Evolutionary conservation across 1,284 basidiomycete species (phyloP), one percentile per base, ranked within the genome.

Genomic region (Leccinum angustisporum): DNA sequence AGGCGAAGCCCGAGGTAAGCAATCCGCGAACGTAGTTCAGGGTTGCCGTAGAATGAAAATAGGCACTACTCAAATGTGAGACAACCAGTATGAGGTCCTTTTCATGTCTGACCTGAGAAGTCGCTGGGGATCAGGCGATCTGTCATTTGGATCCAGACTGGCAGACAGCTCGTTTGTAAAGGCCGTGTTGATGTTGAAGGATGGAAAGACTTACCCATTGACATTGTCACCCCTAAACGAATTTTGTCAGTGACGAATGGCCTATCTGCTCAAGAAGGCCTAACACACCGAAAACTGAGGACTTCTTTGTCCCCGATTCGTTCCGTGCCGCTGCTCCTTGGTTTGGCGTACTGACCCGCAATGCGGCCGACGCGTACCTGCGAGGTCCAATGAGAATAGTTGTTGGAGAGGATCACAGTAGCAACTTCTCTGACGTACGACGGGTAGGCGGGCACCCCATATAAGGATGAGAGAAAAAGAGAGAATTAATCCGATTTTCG

Each of bases 321-420:
- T 74, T 99, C 97, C 21, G 86, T 95, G 5, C 83, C 81, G 70
- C 92, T 97, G 71, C 91, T 95, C 61, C 97, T 83, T 0, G 97
- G 97, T 76, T 98, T 98, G 34, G 95, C 97, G 69, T 98, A 98
- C 76, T 98, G 97, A 1, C 95, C 95, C 1, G 95, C 95, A 67
- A 97, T 97, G 31, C 95, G 85, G 6, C 94, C 94, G 64, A 97
- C 88, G 14, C 95, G 88, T 51, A 97, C 82, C 88, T 90, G 53
- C 14, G 16, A 7, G 18, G 30, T 21, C n/a, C 58, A 46, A 56
- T 62, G 60, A 66, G 66, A 63, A 65, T 25, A 27, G 48, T 11
- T 3, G 13, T 31, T 27, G 53, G 40, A 11, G n/a, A 33, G 14
- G 3, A 14, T 18, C 9, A 9, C 30, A 5, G 31, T 11, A 50